Conservation (phyloP, 805 yeast species). For the Starmerella sp. region DNA sequence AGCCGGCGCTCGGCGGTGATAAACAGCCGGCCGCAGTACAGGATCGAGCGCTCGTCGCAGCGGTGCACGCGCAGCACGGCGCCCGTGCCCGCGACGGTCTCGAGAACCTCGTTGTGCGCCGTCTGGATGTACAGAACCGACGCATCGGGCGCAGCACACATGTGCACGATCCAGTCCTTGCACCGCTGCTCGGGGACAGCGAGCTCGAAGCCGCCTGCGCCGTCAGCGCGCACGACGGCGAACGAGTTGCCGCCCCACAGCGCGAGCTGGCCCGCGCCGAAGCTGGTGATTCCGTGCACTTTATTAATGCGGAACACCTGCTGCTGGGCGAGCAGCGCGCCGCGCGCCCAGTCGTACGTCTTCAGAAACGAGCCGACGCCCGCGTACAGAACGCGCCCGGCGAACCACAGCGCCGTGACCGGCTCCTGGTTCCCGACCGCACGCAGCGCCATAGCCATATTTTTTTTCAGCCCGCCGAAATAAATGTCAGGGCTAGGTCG, state of each 20-base stretch:
- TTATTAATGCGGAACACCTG: conserved; percentile 60
- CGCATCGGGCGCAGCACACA: conserved; percentile 34
- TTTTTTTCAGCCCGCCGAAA: not conserved
- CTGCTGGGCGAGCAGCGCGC: conserved; percentile 31
- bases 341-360: conserved; percentile 38
- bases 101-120: conserved; percentile 62
- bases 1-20: conserved; percentile 35
- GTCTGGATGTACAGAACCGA: conserved; percentile 45
- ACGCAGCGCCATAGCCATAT: not conserved
- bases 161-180: conserved; percentile 72
- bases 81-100: conserved; percentile 25
- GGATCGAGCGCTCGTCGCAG: conserved; percentile 63
- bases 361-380: conserved; percentile 66
- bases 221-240: conserved; percentile 15
- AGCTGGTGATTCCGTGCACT: conserved; percentile 54
- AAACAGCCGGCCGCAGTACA: conserved; percentile 74
- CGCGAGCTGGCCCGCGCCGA: conserved; percentile 24
- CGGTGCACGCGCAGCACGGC: conserved; percentile 28
- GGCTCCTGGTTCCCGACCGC: conserved; percentile 37
- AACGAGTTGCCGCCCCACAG: conserved; percentile 59
- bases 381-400: conserved; percentile 35
- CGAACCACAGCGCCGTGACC: conserved; percentile 48
- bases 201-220: not conserved
- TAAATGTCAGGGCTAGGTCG: not conserved
- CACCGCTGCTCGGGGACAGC: conserved; percentile 27